Conservation (phyloP, 495 filamentous ascomycete species). For the Podospora bellae-mahoneyi region DNA sequence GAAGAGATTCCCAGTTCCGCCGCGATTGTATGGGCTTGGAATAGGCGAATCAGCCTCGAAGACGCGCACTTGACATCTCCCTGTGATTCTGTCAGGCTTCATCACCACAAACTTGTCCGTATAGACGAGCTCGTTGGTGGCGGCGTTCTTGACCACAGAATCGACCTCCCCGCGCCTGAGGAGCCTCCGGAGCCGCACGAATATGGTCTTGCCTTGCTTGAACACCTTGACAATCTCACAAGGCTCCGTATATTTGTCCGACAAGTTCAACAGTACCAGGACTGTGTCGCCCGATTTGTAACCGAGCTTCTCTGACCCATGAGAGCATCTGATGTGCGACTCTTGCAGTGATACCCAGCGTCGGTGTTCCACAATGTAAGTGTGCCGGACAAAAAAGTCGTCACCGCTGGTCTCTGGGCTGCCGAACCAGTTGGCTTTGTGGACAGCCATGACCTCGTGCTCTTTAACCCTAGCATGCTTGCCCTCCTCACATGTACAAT, state of each 20-base stretch:
- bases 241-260: constrained; percentile 41
- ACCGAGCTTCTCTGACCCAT: constrained; percentile 17
- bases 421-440: constrained; percentile 55
- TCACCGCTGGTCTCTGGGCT: constrained; percentile 37
- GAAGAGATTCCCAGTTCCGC: constrained; percentile 62
- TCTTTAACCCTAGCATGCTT: constrained; percentile 39
- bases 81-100: constrained; percentile 39
- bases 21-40: constrained; percentile 59
- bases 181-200: constrained; percentile 46
- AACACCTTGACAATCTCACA: constrained; percentile 51
- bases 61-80: constrained; percentile 58
- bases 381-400: constrained; percentile 65
- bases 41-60: constrained; percentile 45
- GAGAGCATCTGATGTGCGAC: constrained; percentile 43
- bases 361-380: constrained; percentile 53
- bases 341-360: constrained; percentile 50
- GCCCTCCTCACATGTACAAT: constrained; percentile 62
- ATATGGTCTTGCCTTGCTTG: constrained; percentile 27
- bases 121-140: constrained; percentile 66
- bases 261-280: constrained; percentile 35
- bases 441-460: constrained; percentile 51
- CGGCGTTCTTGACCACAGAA: constrained; percentile 29
- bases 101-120: constrained; percentile 46
- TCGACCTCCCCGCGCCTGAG: constrained; percentile 44
- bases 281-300: constrained; percentile 56